Evolutionary conservation across 208 protist genomes (phyloP).

Genomic region (Trypanosoma rangeli): DNA sequence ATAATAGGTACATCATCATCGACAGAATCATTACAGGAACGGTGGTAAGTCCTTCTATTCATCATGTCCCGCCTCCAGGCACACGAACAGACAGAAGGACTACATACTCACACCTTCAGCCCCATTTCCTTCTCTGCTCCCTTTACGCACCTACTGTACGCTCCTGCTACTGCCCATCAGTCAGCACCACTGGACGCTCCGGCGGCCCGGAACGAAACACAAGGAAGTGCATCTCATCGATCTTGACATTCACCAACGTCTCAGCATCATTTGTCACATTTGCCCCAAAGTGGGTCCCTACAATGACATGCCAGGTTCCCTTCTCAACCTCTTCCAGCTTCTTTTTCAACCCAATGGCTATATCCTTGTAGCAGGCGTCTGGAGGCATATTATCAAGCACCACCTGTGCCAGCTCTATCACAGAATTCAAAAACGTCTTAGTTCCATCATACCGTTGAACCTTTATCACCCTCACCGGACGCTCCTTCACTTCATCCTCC

Average conservation of each 20-base stretch:
- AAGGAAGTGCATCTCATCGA: constrained; percentile 72
- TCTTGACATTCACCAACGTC: constrained; percentile 83
- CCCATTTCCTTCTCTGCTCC: constrained; percentile 1
- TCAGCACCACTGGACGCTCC: constrained; percentile 38
- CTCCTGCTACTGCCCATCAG: constrained; percentile 12
- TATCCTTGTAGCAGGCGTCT: constrained; percentile 68
- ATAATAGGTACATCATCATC: background rate
- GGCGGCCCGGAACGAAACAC: constrained; percentile 81
- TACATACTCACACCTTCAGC: background rate
- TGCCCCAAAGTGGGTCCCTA: constrained; percentile 78
- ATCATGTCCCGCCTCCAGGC: background rate
- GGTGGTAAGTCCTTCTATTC: background rate
- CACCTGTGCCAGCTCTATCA: constrained; percentile 62
- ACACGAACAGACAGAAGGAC: background rate
- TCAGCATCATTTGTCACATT: constrained; percentile 87
- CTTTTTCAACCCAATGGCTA: constrained; percentile 61
- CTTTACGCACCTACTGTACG: background rate
- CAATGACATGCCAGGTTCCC: constrained; percentile 87
- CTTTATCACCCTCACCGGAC: constrained; percentile 36
- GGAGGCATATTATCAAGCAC: constrained; percentile 54
- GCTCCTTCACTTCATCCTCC: constrained; percentile 27
- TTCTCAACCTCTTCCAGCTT: constrained; percentile 63
- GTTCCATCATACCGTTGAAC: constrained; percentile 62
- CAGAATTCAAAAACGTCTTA: constrained; percentile 52
- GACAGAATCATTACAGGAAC: background rate